These are phyloP conservation scores for Cerrena zonata DNA, from an alignment of 1,284 basidiomycete species.

Conservation along the genomic window DNA sequence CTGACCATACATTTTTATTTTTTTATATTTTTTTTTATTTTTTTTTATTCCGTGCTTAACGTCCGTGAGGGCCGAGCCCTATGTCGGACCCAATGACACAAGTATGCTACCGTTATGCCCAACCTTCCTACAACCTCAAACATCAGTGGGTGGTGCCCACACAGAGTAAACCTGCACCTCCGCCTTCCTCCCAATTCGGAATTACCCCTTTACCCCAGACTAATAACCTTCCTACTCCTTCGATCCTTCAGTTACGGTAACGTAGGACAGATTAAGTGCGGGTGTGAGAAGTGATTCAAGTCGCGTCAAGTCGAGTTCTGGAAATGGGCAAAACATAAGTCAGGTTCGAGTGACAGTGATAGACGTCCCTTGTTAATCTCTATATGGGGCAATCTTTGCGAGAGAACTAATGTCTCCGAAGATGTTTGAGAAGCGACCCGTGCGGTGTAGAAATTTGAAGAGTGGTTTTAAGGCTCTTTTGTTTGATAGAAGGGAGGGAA, in stretches of 20 bases:
- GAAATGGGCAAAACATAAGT: neutral
- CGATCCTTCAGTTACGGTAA: neutral
- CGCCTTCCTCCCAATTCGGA: too few species aligned
- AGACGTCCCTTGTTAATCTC: neutral
- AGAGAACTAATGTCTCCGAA: neutral
- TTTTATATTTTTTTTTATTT: conserved; percentile 1
- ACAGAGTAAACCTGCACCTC: neutral
- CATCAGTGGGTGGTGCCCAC: neutral
- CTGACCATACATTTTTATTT: too few species aligned
- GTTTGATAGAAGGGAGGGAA: conserved; percentile 3
- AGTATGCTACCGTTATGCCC: neutral
- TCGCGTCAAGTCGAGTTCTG: neutral
- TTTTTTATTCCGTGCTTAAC: neutral
- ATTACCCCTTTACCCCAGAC: too few species aligned
- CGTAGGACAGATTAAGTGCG: neutral
- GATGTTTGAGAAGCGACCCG: conserved; percentile 4
- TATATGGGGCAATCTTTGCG: neutral
- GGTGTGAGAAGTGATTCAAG: neutral
- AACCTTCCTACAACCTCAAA: neutral
- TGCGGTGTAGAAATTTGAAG: conserved; percentile 9
- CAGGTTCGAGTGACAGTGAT: neutral
- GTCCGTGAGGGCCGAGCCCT: neutral
- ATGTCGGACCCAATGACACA: neutral
- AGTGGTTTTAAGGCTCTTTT: conserved; percentile 4
- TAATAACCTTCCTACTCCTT: neutral